Base-by-base conservation (phyloP, 176 grass and related monocot species). In the Puya raimondii region DNA sequence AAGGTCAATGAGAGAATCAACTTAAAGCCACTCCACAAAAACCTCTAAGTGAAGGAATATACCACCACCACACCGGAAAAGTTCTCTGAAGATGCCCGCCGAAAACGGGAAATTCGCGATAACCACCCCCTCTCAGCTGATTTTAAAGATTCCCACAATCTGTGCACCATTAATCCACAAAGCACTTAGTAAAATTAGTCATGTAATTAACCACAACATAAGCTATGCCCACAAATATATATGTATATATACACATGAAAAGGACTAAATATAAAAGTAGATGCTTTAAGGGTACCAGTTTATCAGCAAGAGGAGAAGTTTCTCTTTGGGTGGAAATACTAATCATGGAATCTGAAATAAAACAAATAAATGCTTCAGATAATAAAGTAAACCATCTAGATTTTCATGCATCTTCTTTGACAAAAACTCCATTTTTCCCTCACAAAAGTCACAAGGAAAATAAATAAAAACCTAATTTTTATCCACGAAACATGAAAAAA, bases 121-220 rank as follows among this genome's bases (percentile, higher is more conserved):
- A 12, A 47, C 1, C 23, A 49, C 23, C 57, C 33, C 6, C 29
- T 42, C 33, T 0, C 1, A 5, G 15, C 17, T 61, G 27, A 23
- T 53, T 67, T 26, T 51, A 73, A 68, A 75, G 65, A 76, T 73
- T 53, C 76, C 48, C 23, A 74, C 59, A 71, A 54, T 78, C 85
- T 84, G 81, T 53, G 84, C 63, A 3, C 22, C 64, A 42, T 73
- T 80, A 42, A 42, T 76, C 57, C 3, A 77, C 13, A 57, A 80
- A n/a, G 61, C 48, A 1, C 18, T 83, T 73, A 76, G 23, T 61
- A 23, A 70, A 80, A 71, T 12, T 53, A 58, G 11, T 83, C 16
- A 74, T 73, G 10, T 49, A 66, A 64, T 50, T 23, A 75, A 3
- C 2, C 12, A 73, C 33, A 82, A 53, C 49, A 67, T 73, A 20